These are phyloP conservation scores for Agarophyton chilense DNA, from an alignment of 23 red algal genomes.

Conservation along the genomic window DNA sequence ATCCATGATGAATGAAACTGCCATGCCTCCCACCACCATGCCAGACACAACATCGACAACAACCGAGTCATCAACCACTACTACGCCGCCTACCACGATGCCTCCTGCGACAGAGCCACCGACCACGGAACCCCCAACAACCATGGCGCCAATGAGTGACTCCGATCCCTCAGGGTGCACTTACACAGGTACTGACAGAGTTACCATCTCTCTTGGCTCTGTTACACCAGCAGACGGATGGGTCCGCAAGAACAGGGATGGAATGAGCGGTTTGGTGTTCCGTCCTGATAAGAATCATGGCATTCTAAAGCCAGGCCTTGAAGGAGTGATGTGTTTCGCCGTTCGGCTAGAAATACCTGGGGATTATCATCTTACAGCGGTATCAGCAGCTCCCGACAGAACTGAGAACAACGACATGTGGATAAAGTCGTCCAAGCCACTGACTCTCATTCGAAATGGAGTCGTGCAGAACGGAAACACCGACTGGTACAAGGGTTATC, in stretches of 20 bases:
- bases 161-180: background rate
- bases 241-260: background rate
- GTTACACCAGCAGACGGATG: slow-evolving; percentile 37
- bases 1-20: background rate
- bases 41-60: background rate
- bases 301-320: background rate
- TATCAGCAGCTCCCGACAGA: slow-evolving; percentile 1
- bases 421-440: slow-evolving; percentile 8
- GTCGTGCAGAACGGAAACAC: background rate
- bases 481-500: slow-evolving; percentile 52
- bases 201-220: slow-evolving; percentile 15
- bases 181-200: background rate
- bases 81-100: background rate
- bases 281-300: slow-evolving; percentile 9
- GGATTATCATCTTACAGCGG: slow-evolving; percentile 29
- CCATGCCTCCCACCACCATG: background rate
- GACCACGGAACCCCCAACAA: background rate
- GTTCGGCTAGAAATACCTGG: background rate
- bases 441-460: background rate
- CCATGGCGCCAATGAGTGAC: background rate
- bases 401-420: slow-evolving; percentile 59
- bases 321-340: slow-evolving; percentile 41
- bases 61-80: background rate
- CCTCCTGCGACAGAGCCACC: background rate
- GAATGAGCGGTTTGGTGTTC: slow-evolving; percentile 21